Base-by-base conservation (phyloP, 2,329 filamentous ascomycete species). In the Pezicula radicicola region DNA sequence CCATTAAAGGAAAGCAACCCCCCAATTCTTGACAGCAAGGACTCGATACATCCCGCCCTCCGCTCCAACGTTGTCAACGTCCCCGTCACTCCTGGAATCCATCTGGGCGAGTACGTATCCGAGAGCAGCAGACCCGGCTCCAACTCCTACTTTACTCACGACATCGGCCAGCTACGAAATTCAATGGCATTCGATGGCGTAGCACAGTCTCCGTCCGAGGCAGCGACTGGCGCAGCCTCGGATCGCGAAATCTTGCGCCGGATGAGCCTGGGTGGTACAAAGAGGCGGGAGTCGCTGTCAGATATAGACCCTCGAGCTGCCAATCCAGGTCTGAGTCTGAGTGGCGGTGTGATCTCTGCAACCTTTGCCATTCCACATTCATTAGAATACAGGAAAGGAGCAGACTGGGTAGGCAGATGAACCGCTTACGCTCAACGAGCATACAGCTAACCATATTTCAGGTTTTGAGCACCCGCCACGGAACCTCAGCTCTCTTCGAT, bases 401-500 rank as follows among this genome's bases (percentile, higher is more conserved):
- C 76, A 51, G 79, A 85, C 60, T 87, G 83, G 83, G 83, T 85
- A 67, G 64, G 80, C 69, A 44, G 10, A 30, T 12, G 10, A 12
- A 30, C 28, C 10, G 10, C 44, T 39, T 44, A 33, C 19, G 27
- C 27, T n/a, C 37, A 37, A 21, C 9, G 39, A 18, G 16, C 2
- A n/a, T 35, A 51, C 25, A 46, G 33, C 13, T 43, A 65, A 42
- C 42, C 51, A 49, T 40, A 9, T 35, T 49, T 27, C 59, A 93
- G 89, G 83, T 89, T 66, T 74, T 97, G 50, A 84, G 83, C 61
- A 77, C 84, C 55, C 88, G 92, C 25, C 87, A 88, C 55, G 93
- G 93, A 50, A 93, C 92, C 53, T 97, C 93, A 12, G 91, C 93
- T 15, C 80, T 97, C 33, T 95, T 95, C 71, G 91, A 97, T 69